Evolutionary conservation across 2,329 filamentous ascomycete species (phyloP).

Genomic region (Neodidymelliopsis sp.): DNA sequence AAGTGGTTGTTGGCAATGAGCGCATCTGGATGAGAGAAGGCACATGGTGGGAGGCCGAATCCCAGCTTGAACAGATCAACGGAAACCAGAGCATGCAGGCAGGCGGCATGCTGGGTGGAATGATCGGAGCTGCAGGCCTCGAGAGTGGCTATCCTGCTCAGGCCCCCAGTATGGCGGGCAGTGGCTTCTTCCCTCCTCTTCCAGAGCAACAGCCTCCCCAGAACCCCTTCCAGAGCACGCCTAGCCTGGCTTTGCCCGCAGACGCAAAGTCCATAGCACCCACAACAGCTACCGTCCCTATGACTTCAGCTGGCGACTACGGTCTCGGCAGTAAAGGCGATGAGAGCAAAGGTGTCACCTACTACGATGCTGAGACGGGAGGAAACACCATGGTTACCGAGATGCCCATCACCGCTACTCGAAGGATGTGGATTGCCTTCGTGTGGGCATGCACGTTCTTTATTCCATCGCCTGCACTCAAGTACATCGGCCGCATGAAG

Average conservation of each 20-base stretch:
- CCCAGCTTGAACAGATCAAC: constrained; percentile 88
- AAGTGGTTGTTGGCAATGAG: constrained; percentile 88
- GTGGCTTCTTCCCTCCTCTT: constrained; percentile 72
- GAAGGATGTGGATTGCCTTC: constrained; percentile 80
- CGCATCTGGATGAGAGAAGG: constrained; percentile 94
- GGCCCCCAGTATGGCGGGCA: constrained; percentile 57
- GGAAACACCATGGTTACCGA: constrained; percentile 79
- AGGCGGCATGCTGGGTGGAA: constrained; percentile 56
- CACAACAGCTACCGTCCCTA: constrained; percentile 68
- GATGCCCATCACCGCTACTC: constrained; percentile 66
- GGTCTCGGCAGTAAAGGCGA: constrained; percentile 89
- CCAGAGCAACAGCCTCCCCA: constrained; percentile 67
- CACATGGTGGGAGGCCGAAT: constrained; percentile 98
- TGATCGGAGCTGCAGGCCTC: constrained; percentile 66
- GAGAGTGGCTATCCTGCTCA: constrained; percentile 76
- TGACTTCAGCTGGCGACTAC: constrained; percentile 74
- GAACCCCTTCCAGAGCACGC: constrained; percentile 68
- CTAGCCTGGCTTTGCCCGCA: constrained; percentile 53
- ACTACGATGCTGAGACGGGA: constrained; percentile 83
- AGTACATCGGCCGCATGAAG: constrained; percentile 91
- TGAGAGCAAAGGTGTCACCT: constrained; percentile 54
- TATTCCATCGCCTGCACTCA: constrained; percentile 86
- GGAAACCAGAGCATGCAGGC: constrained; percentile 47
- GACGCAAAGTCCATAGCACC: constrained; percentile 57
- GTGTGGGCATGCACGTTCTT: constrained; percentile 92